phyloP scores from a whole-genome alignment of 257 asterid genomes.

The Solanum peruvianum region DNA sequence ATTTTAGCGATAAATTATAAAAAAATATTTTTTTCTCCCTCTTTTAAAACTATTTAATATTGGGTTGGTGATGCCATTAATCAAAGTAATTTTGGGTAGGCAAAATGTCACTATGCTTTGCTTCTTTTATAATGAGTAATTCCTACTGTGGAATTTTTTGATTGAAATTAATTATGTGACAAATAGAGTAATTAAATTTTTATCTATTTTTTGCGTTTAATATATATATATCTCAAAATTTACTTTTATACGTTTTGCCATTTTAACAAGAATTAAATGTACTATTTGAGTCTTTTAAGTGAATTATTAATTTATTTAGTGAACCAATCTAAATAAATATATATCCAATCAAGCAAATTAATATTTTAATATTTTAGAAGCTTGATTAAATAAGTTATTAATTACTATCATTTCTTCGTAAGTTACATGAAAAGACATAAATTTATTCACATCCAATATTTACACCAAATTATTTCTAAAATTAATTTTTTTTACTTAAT shows the following conservation, averaged over 20 bases:
- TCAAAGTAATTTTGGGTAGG: not conserved
- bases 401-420: not conserved
- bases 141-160: not conserved
- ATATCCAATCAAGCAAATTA: not conserved
- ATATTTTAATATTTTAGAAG: not conserved
- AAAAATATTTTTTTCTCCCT: not conserved
- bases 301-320: not conserved
- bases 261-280: not conserved
- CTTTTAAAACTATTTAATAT: not conserved
- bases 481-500: not conserved
- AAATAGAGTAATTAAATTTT: not conserved
- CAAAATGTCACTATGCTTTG: not conserved
- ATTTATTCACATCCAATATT: not conserved
- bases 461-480: not conserved
- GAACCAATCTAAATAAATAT: too few species aligned
- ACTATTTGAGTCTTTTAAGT: not conserved
- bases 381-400: not conserved
- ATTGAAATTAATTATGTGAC: not conserved
- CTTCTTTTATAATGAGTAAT: not conserved
- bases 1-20: not conserved
- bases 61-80: not conserved
- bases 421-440: accelerated
- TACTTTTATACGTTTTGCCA: not conserved
- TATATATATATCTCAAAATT: not conserved
- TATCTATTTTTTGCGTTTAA: not conserved